These are phyloP conservation scores for Fermentozyma sake DNA, from an alignment of 1,139 yeast species.

Conservation along the genomic window DNA sequence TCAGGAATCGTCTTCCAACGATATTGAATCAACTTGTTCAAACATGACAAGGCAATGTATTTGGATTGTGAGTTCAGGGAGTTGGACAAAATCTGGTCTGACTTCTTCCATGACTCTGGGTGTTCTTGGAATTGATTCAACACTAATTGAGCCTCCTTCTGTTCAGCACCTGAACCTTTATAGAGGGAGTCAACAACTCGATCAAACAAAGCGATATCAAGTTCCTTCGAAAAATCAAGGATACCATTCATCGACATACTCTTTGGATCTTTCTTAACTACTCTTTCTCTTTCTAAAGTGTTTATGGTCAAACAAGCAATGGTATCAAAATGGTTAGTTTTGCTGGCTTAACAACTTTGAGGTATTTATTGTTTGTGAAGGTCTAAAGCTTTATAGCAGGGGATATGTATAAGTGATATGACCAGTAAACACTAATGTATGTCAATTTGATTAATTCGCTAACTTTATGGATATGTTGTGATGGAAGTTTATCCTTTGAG, in stretches of 20 bases:
- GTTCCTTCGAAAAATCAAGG: slow-evolving; percentile 79
- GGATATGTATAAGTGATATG: too few relatives aligned
- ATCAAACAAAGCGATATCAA: slow-evolving; percentile 78
- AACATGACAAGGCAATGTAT: slow-evolving; percentile 84
- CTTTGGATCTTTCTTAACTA: too few relatives aligned
- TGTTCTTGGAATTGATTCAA: slow-evolving; percentile 89
- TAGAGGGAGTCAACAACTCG: slow-evolving; percentile 85
- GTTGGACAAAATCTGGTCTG: slow-evolving; percentile 81
- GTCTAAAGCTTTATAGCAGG: too few relatives aligned
- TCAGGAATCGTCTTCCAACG: slow-evolving; percentile 92
- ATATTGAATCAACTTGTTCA: slow-evolving; percentile 85
- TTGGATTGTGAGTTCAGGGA: slow-evolving; percentile 82
- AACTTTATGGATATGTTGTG: too few relatives aligned
- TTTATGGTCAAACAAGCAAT: too few relatives aligned
- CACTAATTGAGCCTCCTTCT: slow-evolving; percentile 76
- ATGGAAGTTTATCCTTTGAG: too few relatives aligned
- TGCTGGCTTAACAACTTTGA: too few relatives aligned
- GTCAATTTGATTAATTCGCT: too few relatives aligned
- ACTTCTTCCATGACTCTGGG: slow-evolving; percentile 94
- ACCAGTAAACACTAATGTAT: too few relatives aligned
- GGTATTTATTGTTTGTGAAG: too few relatives aligned
- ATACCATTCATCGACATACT: slow-evolving; percentile 71
- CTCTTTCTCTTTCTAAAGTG: too few relatives aligned
- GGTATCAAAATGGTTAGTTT: too few relatives aligned
- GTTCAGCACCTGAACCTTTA: slow-evolving; percentile 75